A percentile compares a stretch with the other conserved stretches of the same genome.
Conservation (phyloP, 2,329 filamentous ascomycete species). For the Nothophoma quercina region DNA sequence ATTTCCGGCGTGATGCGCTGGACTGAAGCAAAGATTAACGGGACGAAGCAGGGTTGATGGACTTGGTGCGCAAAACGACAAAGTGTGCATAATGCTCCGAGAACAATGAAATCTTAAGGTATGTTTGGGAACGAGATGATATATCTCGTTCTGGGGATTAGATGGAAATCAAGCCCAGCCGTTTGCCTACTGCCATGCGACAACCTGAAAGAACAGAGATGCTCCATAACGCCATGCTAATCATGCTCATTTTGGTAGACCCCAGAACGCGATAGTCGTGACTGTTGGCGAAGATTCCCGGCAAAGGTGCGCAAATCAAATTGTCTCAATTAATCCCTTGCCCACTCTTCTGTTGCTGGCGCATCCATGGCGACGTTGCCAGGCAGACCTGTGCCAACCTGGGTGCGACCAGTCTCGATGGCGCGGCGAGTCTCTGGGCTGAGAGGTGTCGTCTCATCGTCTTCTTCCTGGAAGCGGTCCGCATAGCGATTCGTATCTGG, state of each 20-base stretch:
- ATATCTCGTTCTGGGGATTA: not conserved
- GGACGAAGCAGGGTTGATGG: not conserved
- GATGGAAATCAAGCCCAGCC: not conserved
- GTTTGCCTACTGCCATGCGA: not conserved
- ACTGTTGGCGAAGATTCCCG: too few species aligned
- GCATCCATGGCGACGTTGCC: slow-evolving; percentile 25
- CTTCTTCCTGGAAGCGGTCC: slow-evolving; percentile 40
- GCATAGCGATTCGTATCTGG: slow-evolving; percentile 39
- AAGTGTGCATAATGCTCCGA: not conserved
- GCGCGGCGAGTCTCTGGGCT: slow-evolving; percentile 22
- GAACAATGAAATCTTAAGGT: not conserved
- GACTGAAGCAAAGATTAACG: not conserved
- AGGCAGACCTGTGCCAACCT: slow-evolving; percentile 27
- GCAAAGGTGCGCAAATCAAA: too few species aligned
- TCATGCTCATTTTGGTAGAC: not conserved
- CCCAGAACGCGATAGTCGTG: too few species aligned
- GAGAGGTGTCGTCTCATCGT: slow-evolving; percentile 12
- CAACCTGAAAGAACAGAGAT: not conserved
- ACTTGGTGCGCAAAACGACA: not conserved
- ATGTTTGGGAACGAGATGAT: not conserved
- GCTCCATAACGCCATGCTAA: not conserved
- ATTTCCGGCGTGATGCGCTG: not conserved
- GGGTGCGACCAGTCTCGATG: slow-evolving; percentile 30
- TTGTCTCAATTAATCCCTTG: slow-evolving; percentile 14
- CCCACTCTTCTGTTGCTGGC: slow-evolving; percentile 36